Base-by-base conservation (phyloP, 176 grass and related monocot species). In the Secale cereale region DNA sequence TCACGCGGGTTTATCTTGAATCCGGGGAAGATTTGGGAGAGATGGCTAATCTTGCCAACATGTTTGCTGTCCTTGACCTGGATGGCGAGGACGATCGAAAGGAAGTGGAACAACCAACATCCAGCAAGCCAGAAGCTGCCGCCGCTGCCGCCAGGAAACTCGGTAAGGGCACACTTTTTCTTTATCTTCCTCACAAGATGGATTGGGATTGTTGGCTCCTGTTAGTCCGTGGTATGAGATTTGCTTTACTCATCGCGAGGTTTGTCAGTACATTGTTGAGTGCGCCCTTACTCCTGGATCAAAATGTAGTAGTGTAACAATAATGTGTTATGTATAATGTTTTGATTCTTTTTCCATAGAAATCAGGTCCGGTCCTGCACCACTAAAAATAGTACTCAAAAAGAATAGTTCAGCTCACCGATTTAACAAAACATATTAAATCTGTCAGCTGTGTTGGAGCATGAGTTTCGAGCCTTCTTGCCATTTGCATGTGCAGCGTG, bases 1-100 rank as follows among this genome's bases (percentile, higher is more conserved):
- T 75, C 45, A 2, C n/a, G 29, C 25, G 25, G 27, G 6, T 17
- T 43, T 52, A 29, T 85, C 23, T 91, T 67, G 32, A 23, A 40
- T 81, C 14, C 2, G 20, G 17, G 8, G 57, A 63, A 48, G 39
- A 54, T 56, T 70, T 56, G 36, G 7, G 63, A 23, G 31, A 72
- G 67, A 92, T 92, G 91, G 73, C 61, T 59, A 72, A 65, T 7
- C 74, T 94, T 66, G 43, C 86, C 30, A 92, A 92, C 63, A 29
- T 87, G 63, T 87, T 92, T 62, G 76, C 91, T 59, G 64, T 87
- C 80, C 87, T 92, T 77, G 27, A 81, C 28, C 74, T 92, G 85
- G 91, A 90, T 74, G 91, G n/a, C 70, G 91, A 85, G n/a, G 91
- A 85, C 54, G 81, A 90, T 45, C 67, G 69, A 20, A 86, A 91